Conservation (phyloP, 2,329 filamentous ascomycete species). For the Exophiala calicioides region DNA sequence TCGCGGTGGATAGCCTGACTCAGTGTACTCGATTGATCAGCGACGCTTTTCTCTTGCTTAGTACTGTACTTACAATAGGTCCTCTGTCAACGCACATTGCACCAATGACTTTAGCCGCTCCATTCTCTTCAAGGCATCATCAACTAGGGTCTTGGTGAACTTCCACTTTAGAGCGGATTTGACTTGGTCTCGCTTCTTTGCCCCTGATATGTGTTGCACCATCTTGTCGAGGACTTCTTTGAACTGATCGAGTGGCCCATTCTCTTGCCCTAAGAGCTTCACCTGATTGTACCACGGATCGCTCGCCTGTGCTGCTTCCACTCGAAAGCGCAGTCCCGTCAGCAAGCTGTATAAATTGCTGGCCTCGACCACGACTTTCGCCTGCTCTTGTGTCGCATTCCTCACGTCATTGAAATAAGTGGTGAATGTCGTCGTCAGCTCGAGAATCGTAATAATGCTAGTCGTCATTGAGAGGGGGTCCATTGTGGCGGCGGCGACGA, state of each 20-base stretch:
- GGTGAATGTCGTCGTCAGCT: slow-evolving; percentile 29
- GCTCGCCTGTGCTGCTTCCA: slow-evolving; percentile 26
- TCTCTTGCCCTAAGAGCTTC: slow-evolving; percentile 6
- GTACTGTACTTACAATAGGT: slow-evolving; percentile 2
- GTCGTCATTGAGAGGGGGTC: slow-evolving; percentile 33
- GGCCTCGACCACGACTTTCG: slow-evolving; percentile 27
- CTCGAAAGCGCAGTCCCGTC: slow-evolving; percentile 25
- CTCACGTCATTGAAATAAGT: slow-evolving; percentile 30
- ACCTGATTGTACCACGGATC: slow-evolving; percentile 32
- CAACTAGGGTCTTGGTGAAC: slow-evolving; percentile 14
- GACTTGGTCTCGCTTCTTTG: slow-evolving; percentile 6
- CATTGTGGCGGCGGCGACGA: too few species aligned
- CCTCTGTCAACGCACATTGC: slow-evolving; percentile 15
- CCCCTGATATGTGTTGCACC: slow-evolving; percentile 1
- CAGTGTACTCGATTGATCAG: background rate
- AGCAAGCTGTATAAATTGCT: slow-evolving; percentile 32
- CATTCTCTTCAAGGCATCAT: slow-evolving; percentile 13
- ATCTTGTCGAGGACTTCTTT: slow-evolving; percentile 29
- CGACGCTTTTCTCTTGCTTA: background rate
- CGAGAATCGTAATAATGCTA: slow-evolving; percentile 33
- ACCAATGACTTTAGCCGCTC: slow-evolving; percentile 22
- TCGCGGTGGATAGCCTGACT: slow-evolving; percentile 5
- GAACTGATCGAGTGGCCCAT: slow-evolving; percentile 35
- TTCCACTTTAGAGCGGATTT: slow-evolving; percentile 16
- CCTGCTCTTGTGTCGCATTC: slow-evolving; percentile 31